These are phyloP conservation scores for Nephelium lappaceum DNA, from an alignment of 345 rosid genomes.

Conservation along the genomic window DNA sequence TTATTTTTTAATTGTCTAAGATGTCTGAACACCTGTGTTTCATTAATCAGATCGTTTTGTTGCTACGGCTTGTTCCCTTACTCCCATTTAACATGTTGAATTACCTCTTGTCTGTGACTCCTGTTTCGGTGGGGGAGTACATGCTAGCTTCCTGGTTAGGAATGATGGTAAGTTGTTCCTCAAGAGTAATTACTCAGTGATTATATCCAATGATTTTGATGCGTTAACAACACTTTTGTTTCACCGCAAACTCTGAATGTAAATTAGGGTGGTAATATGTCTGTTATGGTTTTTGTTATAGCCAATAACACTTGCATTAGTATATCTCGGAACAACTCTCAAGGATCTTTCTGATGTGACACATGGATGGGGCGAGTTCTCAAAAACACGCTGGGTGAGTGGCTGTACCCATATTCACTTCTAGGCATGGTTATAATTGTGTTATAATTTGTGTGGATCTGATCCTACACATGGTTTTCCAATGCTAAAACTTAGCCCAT, in stretches of 20 bases:
- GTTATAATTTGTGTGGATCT: neutral
- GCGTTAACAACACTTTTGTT: neutral
- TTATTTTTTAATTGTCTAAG: neutral
- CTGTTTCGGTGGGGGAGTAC: slow-evolving; percentile 76
- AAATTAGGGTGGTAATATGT: slow-evolving; percentile 11
- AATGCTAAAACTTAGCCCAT: neutral
- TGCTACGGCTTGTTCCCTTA: slow-evolving; percentile 96
- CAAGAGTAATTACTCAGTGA: neutral
- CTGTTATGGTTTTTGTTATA: slow-evolving; percentile 38
- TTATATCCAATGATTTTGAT: neutral
- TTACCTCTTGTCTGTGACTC: slow-evolving; percentile 94
- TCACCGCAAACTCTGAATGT: neutral
- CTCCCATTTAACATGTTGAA: slow-evolving; percentile 95
- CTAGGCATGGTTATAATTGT: neutral
- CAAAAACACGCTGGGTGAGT: slow-evolving; percentile 87
- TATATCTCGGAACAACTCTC: slow-evolving; percentile 91
- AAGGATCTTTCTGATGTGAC: slow-evolving; percentile 99
- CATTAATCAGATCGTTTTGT: slow-evolving; percentile 69
- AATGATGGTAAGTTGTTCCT: slow-evolving; percentile 75
- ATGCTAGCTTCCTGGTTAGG: slow-evolving; percentile 98
- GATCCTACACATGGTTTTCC: neutral
- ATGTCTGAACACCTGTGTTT: slow-evolving; percentile 22
- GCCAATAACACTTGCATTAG: slow-evolving; percentile 94
- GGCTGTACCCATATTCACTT: neutral
- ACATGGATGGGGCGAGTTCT: slow-evolving; percentile 93